These are phyloP conservation scores for Trichomonas gallinae DNA, from an alignment of 208 protist genomes.

Conservation along the genomic window DNA sequence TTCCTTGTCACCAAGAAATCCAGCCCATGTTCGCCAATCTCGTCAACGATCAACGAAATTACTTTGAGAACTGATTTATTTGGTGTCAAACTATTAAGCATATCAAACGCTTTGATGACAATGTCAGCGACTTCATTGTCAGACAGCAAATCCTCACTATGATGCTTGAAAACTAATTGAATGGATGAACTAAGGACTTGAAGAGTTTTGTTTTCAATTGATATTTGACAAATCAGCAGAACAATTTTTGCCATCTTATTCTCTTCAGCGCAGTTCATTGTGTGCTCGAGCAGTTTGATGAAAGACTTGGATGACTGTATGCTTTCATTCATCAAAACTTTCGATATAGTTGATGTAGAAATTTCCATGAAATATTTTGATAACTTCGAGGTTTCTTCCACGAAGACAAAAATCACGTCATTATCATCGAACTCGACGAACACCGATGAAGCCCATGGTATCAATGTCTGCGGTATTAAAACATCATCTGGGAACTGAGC, in stretches of 20 bases:
- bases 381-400: neutral
- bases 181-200: neutral
- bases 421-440: neutral
- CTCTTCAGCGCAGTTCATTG: neutral
- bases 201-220: neutral
- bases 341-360: neutral
- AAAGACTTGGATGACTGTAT: neutral
- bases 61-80: neutral
- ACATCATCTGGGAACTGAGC: neutral
- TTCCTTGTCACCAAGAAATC: neutral
- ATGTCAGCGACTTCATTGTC: neutral
- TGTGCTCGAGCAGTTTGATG: neutral
- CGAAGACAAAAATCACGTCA: neutral
- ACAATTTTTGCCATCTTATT: neutral
- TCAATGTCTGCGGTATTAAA: neutral
- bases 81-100: neutral
- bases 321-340: neutral
- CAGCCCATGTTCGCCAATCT: neutral
- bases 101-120: neutral
- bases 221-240: neutral
- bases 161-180: neutral
- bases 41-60: neutral
- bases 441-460: neutral
- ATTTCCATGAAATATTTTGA: neutral
- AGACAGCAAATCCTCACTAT: neutral